Base-by-base conservation (phyloP, 768 basidiomycete species). In the Gyrodon lividus region DNA sequence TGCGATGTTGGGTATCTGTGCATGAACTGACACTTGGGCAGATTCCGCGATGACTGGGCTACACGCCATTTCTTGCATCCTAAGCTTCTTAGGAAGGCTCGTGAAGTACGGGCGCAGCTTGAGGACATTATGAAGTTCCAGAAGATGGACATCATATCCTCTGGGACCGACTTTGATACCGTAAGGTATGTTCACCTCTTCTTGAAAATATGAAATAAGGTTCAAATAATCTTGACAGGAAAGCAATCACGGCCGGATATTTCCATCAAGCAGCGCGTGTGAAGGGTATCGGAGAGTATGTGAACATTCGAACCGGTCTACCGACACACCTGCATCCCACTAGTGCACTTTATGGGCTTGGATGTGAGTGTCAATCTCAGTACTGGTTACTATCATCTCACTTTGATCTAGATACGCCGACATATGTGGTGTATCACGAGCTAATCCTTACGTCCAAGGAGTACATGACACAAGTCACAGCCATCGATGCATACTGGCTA, bases 101-200 rank as follows among this genome's bases (percentile, higher is more conserved):
- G 96, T 26, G 97, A 99, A 74, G 97, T 99, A 33, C 84, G 97
- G 26, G 82, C 80, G 3, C 97, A 99, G 73, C 80, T 99, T 14
- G 95, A 98, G 65, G 97, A 99, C 64, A 98, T 99, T 69, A 98
- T 98, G 94, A 96, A 97, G 64, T 89, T 91, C 70, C 95, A 98
- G 72, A 98, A 98, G 75, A 92, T 98, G 89, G 90, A 89, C 43
- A 70, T 92, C 19, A 81, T 92, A 59, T 92, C 93, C 5, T 87
- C 84, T 34, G 96, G 96, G 6, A 98, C 95, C 0, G 94, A 98
- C 66, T 98, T 93, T 71, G 97, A 99, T 63, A 71, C 95, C 20
- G 77, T 98, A 56, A 72, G 85, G 83, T 92, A 50, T 24, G 75
- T 68, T 16, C 3, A 33, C 12, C 30, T 34, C 26, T 56, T 39